phyloP scores from a whole-genome alignment of 2,329 filamentous ascomycete species.

The Colletotrichum sp. region DNA sequence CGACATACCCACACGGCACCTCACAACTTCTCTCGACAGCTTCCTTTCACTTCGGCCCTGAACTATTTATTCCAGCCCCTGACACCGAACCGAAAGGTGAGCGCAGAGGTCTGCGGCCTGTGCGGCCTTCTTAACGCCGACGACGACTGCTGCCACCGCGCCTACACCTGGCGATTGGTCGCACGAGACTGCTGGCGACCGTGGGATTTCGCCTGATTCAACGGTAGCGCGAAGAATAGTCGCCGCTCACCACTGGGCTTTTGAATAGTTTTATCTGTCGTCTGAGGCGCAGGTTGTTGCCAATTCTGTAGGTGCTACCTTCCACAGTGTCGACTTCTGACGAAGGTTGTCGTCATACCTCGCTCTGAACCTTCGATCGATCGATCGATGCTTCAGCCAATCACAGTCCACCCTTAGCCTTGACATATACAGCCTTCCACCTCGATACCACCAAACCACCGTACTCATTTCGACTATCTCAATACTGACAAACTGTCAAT shows the following conservation, averaged over 20 bases:
- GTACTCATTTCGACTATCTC: not conserved
- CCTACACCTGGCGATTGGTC: not conserved
- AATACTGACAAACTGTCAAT: not conserved
- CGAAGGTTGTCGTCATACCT: constrained; percentile 14
- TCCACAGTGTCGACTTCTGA: not conserved
- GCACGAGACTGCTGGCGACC: not conserved
- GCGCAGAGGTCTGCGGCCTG: not conserved
- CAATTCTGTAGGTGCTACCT: not conserved
- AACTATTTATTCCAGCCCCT: not conserved
- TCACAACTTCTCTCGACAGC: not conserved
- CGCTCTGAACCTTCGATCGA: constrained; percentile 29
- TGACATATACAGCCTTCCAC: not conserved
- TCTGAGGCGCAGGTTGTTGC: not conserved
- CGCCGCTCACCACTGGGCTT: not conserved
- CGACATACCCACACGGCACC: not conserved
- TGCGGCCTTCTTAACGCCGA: not conserved
- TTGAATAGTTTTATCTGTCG: not conserved
- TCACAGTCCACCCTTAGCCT: constrained; percentile 17
- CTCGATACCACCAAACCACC: not conserved
- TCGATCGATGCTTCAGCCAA: constrained; percentile 35
- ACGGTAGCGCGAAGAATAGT: too few relatives aligned
- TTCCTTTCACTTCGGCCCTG: not conserved
- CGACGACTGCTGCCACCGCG: not conserved
- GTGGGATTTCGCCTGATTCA: not conserved
- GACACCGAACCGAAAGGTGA: not conserved